Base-by-base conservation (phyloP, 495 filamentous ascomycete genomes). In the Tetracladium setigerum region DNA sequence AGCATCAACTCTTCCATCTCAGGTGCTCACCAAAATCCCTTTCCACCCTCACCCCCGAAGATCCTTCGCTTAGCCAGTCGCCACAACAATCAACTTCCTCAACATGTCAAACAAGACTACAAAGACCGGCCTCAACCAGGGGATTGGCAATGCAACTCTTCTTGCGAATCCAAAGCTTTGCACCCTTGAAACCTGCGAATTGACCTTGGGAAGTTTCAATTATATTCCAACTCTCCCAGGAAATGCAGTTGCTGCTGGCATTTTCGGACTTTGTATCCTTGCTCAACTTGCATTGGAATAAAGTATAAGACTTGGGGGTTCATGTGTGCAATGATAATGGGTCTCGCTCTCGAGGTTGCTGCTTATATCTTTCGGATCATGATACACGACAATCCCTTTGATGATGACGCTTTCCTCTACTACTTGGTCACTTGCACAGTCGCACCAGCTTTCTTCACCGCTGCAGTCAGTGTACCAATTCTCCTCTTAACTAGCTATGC, bases 401-500 rank as follows among this genome's bases (percentile, higher is more conserved):
- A 50, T 38, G 27, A 51, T 19, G 49, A 64, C 46, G 22, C 41
- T 12, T 72, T 70, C 42, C 59, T 74, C n/a, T 58, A 67, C 31
- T 59, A 54, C 14, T 48, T 78, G 22, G 67, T 81, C 53, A 59
- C 53, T 37, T 62, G 79, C 8, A 79, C 74, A 7, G 71, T 79
- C 47, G 74, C 64, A 3, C 76, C 76, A 8, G 74, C 76, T 45
- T 75, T 82, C 55, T 60, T 81, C 48, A 66, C 68, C 30, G 78
- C 74, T 11, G 67, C 64, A 14, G 70, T 55, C 41, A 31, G 46
- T 49, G 16, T 14, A 33, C 14, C 15, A 10, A 15, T 19, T 27
- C 12, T 27, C 22, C 17, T 17, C 37, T 24, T 27, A 15, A 16
- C 8, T 11, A 15, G 2, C 19, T n/a, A n/a, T 34, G 5, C 42